These are phyloP conservation scores for Elaeagnus macrophylla DNA, from an alignment of 306 rosid genomes.

Conservation along the genomic window DNA sequence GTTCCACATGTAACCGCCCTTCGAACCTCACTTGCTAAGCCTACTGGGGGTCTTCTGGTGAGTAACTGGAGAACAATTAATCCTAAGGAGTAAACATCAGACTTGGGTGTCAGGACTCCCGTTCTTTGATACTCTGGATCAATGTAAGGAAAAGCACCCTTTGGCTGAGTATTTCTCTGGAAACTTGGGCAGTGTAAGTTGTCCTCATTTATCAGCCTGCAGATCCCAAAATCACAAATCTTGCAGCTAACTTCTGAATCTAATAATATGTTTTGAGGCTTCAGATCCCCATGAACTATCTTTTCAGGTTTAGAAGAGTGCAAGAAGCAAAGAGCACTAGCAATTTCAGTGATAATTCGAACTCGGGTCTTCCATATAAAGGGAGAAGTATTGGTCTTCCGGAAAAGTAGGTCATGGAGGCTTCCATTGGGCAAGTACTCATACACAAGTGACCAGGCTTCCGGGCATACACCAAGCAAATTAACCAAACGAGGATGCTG, in stretches of 20 bases:
- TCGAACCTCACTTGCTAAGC: conserved; percentile 48
- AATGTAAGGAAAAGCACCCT: conserved; percentile 51
- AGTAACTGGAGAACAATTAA: conserved; percentile 72
- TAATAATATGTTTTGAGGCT: conserved; percentile 53
- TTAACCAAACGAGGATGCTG: conserved; percentile 80
- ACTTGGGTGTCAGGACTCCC: conserved; percentile 64
- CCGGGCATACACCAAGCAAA: conserved; percentile 78
- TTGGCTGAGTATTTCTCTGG: conserved; percentile 44
- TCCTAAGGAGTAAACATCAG: conserved; percentile 78
- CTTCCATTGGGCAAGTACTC: conserved; percentile 75
- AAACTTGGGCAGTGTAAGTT: conserved; percentile 49
- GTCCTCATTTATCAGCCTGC: conserved; percentile 65
- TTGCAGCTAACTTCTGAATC: conserved; percentile 68
- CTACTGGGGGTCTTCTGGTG: conserved; percentile 56
- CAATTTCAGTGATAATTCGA: conserved; percentile 60
- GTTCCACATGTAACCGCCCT: conserved; percentile 48
- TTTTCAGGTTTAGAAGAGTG: conserved; percentile 75
- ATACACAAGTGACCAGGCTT: conserved; percentile 73
- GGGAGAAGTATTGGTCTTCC: conserved; percentile 39
- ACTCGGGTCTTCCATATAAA: conserved; percentile 63
- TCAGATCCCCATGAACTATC: conserved; percentile 73
- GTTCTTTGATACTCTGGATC: conserved; percentile 73
- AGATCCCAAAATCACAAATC: conserved; percentile 70
- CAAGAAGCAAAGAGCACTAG: conserved; percentile 87
- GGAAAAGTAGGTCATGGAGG: conserved; percentile 63